phyloP scores from a whole-genome alignment of 768 basidiomycete species.

The Suillus ampliporus region DNA sequence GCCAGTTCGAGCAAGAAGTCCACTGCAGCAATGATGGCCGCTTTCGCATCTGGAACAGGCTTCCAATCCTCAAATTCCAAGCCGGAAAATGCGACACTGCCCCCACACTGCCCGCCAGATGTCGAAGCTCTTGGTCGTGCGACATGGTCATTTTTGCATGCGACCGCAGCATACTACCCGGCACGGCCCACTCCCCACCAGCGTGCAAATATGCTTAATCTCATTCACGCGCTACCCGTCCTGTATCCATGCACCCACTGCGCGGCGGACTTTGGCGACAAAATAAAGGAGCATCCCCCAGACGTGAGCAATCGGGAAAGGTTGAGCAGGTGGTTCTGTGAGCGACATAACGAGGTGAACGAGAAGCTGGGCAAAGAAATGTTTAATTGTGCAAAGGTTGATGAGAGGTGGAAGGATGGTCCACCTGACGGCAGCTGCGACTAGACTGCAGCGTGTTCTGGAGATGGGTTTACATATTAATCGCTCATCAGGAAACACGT shows the following conservation, averaged over 20 bases:
- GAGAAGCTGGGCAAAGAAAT: conserved; percentile 78
- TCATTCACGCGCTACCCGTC: conserved; percentile 77
- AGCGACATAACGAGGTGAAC: conserved; percentile 94
- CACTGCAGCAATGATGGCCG: conserved; percentile 40
- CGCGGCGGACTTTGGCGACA: conserved; percentile 79
- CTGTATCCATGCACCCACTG: conserved; percentile 92
- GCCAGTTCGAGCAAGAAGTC: conserved; percentile 27
- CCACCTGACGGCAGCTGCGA: conserved; percentile 89
- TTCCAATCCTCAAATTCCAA: conserved; percentile 32
- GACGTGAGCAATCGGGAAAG: conserved; percentile 74
- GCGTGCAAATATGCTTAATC: conserved; percentile 81
- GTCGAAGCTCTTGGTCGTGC: conserved; percentile 88
- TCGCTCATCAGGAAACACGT: not conserved
- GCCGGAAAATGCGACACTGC: conserved; percentile 45
- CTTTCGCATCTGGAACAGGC: conserved; percentile 37
- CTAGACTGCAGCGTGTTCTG: conserved; percentile 40
- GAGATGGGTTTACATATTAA: not conserved
- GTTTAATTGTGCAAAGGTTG: conserved; percentile 84
- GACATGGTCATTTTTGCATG: conserved; percentile 97
- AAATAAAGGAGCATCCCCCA: conserved; percentile 70
- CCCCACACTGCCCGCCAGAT: conserved; percentile 85
- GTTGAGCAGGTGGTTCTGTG: conserved; percentile 87
- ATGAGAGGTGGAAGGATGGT: conserved; percentile 93
- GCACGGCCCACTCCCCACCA: conserved; percentile 76
- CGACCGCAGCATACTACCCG: conserved; percentile 95